A percentile compares a stretch with the other conserved stretches of the same genome.
Evolutionary conservation across 768 basidiomycete species (phyloP).

Genomic region (Termitomyces sp.): DNA sequence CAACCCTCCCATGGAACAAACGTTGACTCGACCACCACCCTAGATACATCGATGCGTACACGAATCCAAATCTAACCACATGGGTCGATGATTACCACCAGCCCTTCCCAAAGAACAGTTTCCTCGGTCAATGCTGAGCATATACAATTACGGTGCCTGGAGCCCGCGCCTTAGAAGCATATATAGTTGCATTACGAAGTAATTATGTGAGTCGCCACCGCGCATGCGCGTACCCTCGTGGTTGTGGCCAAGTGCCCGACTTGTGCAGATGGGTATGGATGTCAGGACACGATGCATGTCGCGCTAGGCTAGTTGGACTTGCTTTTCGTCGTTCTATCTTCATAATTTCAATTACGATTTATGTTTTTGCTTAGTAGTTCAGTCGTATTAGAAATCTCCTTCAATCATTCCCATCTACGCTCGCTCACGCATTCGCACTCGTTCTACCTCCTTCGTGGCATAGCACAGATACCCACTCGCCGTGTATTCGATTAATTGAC

Average conservation of each 20-base stretch:
- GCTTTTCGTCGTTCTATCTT: background rate
- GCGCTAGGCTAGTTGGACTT: background rate
- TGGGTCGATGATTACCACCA: conserved; percentile 48
- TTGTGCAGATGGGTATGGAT: background rate
- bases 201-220: background rate
- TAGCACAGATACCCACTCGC: background rate
- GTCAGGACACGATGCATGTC: background rate
- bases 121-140: conserved; percentile 31
- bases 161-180: background rate
- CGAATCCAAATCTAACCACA: conserved; percentile 57
- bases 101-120: conserved; percentile 55
- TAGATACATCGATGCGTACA: conserved; percentile 63
- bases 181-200: background rate
- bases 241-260: conserved; percentile 10
- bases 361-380: conserved; percentile 5
- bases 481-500: conserved; percentile 5
- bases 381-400: background rate
- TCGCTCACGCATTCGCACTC: background rate
- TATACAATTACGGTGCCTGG: background rate
- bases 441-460: background rate
- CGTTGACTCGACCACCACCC: background rate
- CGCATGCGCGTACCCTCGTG: background rate
- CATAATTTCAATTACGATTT: background rate
- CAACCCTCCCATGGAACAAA: background rate
- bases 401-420: background rate